These are phyloP conservation scores for Tricholoma saponaceum DNA, from an alignment of 768 basidiomycete species.

Conservation along the genomic window DNA sequence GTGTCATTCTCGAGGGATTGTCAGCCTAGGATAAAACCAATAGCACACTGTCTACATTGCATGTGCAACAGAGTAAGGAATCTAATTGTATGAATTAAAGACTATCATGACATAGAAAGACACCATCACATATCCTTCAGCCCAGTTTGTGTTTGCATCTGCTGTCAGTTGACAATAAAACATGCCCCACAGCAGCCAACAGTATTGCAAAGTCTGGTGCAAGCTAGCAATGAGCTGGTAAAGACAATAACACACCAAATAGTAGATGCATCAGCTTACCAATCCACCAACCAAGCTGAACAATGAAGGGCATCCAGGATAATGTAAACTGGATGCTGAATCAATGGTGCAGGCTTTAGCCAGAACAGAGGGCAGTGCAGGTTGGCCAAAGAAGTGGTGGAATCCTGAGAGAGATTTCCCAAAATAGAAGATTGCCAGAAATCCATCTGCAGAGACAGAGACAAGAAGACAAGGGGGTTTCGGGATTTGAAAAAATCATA, in stretches of 20 bases:
- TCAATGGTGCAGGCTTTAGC: constrained; percentile 72
- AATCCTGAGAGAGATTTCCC: constrained; percentile 38
- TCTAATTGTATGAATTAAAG: not conserved
- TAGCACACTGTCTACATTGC: constrained; percentile 53
- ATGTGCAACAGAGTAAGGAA: not conserved
- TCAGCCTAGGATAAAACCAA: constrained; percentile 69
- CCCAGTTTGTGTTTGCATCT: constrained; percentile 78
- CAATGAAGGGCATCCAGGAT: constrained; percentile 76
- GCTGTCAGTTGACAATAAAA: constrained; percentile 78
- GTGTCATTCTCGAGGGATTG: too few species aligned
- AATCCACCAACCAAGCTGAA: constrained; percentile 68
- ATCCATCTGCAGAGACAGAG: constrained; percentile 70
- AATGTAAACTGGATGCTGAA: constrained; percentile 72
- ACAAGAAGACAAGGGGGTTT: constrained; percentile 70
- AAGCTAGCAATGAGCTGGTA: not conserved
- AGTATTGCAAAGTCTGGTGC: constrained; percentile 56
- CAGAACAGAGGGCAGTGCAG: constrained; percentile 47
- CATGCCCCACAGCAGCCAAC: constrained; percentile 57
- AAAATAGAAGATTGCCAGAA: constrained; percentile 57
- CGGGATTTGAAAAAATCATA: constrained; percentile 68
- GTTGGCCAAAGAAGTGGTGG: constrained; percentile 34
- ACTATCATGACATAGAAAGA: constrained; percentile 68
- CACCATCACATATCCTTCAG: constrained; percentile 64
- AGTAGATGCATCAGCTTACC: constrained; percentile 56
- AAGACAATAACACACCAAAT: constrained; percentile 50